Evolutionary conservation across 306 rosid species (phyloP), one percentile per base, ranked within the genome.

Genomic region (Herpetospermum pedunculosum): DNA sequence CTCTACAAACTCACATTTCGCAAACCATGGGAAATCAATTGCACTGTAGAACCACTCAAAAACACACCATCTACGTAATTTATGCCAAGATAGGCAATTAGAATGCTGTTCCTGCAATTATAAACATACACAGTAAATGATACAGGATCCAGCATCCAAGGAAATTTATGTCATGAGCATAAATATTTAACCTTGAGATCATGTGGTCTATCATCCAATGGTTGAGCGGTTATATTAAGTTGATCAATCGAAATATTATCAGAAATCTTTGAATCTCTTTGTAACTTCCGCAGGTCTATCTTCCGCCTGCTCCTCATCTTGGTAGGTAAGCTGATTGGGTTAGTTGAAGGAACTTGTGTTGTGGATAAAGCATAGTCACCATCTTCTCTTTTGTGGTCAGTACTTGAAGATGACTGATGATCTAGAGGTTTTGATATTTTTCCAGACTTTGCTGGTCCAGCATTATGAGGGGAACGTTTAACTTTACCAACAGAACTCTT

Each of bases 21-120:
- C 88, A 81, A 94, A 94, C 99, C 99, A 94, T 34, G 95, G 99
- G 79, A 83, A 91, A 84, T 94, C 99, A 6, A 94, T 89, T 74
- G 96, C 96, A 85, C 97, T 91, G 65, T 94, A 94, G 82, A 94
- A 91, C 97, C 96, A 94, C 84, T 94, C 99, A 85, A 84, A 91
- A 75, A 85, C 79, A 83, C 95, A 91, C 97, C 96, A 91, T 81
- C 87, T 84, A 73, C 91, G 95, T 49, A 76, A 85, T 83, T 76
- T 89, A 87, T 78, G 73, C 65, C 84, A 83, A 75, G 95, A 87
- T 74, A 91, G 78, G 83, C 90, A 89, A 79, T 85, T 83, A 60
- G 76, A 72, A 77, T 91, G 95, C 77, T 65, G 87, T 80, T 83
- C 95, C 99, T 94, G 91, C 40, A 53, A 79, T 77, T 64, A 64